A percentile compares a stretch with the other conserved stretches of the same genome.
These are phyloP conservation scores for Tricholoma hemisulphureum DNA, from an alignment of 768 basidiomycete species.

Conservation along the genomic window DNA sequence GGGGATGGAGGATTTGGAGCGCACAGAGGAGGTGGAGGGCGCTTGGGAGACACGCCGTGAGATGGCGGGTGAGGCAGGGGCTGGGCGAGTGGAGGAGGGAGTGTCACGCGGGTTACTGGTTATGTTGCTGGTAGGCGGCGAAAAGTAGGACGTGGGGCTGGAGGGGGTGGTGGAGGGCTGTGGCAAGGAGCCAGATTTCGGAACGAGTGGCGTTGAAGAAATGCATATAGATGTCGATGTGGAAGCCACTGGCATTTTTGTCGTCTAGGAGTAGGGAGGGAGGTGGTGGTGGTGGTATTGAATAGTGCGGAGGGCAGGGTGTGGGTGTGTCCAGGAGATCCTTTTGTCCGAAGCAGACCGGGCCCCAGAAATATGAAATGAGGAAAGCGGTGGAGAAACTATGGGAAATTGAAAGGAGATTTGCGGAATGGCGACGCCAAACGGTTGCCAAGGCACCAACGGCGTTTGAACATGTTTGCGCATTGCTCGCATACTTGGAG, in stretches of 20 bases:
- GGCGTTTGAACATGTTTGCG: neutral
- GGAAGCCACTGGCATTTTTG: constrained; percentile 4
- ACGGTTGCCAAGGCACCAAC: neutral
- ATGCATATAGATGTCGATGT: neutral
- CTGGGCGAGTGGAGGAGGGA: constrained; percentile 22
- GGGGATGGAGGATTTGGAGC: constrained; percentile 13
- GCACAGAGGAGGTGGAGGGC: constrained; percentile 30
- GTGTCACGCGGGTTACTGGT: constrained; percentile 5
- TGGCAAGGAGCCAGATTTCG: neutral
- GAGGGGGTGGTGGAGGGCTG: constrained; percentile 7
- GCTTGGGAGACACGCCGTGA: constrained; percentile 24
- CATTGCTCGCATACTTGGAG: too few relatives aligned
- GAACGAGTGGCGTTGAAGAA: neutral
- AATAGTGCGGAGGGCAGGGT: too few relatives aligned
- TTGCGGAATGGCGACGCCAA: neutral
- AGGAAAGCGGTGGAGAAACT: too few relatives aligned
- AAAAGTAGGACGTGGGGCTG: neutral
- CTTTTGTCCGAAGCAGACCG: neutral
- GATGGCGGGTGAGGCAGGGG: constrained; percentile 14
- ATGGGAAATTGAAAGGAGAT: neutral
- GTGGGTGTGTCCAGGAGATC: neutral
- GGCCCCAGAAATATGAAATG: neutral
- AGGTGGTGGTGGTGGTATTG: too few relatives aligned
- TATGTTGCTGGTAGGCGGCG: neutral
- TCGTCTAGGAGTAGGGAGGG: constrained; percentile 10